Conservation (phyloP, 176 grass and related monocot species). For the Avena insularis region DNA sequence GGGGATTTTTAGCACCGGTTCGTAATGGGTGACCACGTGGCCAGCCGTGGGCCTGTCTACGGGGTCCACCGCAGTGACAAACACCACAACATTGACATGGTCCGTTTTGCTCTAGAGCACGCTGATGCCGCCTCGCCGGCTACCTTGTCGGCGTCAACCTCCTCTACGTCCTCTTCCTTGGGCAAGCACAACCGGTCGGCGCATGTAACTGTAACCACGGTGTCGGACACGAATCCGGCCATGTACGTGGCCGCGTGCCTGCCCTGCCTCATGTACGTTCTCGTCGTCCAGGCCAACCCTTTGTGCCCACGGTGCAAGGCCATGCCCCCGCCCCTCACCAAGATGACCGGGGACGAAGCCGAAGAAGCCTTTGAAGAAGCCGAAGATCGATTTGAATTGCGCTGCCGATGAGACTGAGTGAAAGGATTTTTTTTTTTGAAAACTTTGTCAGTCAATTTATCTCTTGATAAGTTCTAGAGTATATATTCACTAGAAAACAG, state of each 20-base stretch:
- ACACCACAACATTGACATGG: constrained; percentile 46
- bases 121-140: constrained; percentile 20
- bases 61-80: neutral
- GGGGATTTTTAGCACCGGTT: too few species aligned
- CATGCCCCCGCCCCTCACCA: constrained; percentile 41
- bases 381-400: constrained; percentile 59
- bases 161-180: constrained; percentile 47
- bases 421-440: neutral
- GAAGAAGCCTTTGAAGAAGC: constrained; percentile 43
- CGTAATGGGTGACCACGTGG: too few species aligned
- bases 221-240: neutral
- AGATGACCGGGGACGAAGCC: neutral
- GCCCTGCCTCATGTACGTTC: constrained; percentile 73
- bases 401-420: constrained; percentile 53
- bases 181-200: constrained; percentile 43
- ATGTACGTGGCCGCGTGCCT: constrained; percentile 57
- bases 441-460: neutral
- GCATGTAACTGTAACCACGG: neutral
- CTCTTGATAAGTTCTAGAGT: neutral
- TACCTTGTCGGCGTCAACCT: constrained; percentile 37
- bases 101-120: constrained; percentile 54
- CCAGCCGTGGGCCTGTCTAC: too few species aligned
- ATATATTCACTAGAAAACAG: neutral
- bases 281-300: constrained; percentile 41
- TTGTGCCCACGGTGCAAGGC: constrained; percentile 42